Percentiles rank a stretch among this genome's conserved stretches.
Conservation (phyloP, 768 basidiomycete genomes). For the Amanita inopinata region DNA sequence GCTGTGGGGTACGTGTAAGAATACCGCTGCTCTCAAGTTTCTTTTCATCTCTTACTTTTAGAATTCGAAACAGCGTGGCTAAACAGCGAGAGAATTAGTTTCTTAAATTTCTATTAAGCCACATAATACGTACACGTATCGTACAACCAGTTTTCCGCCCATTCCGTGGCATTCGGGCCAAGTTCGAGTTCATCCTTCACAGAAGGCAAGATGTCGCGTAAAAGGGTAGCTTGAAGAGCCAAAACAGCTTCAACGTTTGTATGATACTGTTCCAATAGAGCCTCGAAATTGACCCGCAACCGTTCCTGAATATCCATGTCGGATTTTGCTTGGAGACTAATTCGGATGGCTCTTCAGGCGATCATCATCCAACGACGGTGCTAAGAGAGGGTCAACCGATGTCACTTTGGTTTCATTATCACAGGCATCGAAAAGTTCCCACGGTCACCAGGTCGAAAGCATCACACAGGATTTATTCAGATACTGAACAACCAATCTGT, state of each 20-base stretch:
- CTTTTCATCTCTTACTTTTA: constrained; percentile 36
- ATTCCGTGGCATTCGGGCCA: constrained; percentile 32
- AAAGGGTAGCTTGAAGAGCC: constrained; percentile 40
- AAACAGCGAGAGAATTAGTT: constrained; percentile 10
- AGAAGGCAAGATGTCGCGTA: constrained; percentile 49
- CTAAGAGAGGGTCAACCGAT: too few relatives aligned
- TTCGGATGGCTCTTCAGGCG: neutral
- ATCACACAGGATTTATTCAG: too few relatives aligned
- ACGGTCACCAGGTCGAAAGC: constrained; percentile 1
- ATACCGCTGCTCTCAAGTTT: constrained; percentile 9
- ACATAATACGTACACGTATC: constrained; percentile 47
- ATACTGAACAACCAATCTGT: too few relatives aligned
- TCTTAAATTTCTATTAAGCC: constrained; percentile 6
- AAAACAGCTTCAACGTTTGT: constrained; percentile 35
- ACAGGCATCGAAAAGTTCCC: neutral
- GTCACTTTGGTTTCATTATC: neutral
- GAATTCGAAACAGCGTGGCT: constrained; percentile 53
- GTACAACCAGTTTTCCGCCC: constrained; percentile 52
- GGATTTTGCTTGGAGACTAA: neutral
- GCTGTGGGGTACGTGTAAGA: constrained; percentile 27
- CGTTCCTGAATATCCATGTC: constrained; percentile 26
- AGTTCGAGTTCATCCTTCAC: constrained; percentile 50
- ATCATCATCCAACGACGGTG: neutral
- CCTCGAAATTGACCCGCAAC: constrained; percentile 36
- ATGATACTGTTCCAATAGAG: constrained; percentile 40